phyloP scores from a whole-genome alignment of 1,139 yeast genomes.

The Debaryomyces robertsiae region DNA sequence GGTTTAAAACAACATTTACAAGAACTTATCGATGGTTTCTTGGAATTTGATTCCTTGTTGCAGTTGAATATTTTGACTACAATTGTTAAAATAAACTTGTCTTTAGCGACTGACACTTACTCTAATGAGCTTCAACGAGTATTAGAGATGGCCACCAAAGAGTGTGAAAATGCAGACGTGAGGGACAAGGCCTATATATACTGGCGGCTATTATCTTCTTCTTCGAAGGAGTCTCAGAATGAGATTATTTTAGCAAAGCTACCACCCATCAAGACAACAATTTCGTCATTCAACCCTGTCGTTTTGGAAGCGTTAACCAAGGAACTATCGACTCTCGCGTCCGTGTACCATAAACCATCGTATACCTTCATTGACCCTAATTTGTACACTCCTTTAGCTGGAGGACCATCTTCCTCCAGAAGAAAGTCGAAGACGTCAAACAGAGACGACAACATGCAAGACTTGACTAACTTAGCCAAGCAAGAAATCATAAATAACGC shows the following conservation, averaged over 20 bases:
- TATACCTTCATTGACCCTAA: slow-evolving; percentile 58
- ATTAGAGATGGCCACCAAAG: slow-evolving; percentile 75
- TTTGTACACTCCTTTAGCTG: slow-evolving; percentile 33
- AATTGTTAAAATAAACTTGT: slow-evolving; percentile 71
- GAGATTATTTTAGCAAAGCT: slow-evolving; percentile 60
- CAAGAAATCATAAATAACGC: slow-evolving; percentile 69
- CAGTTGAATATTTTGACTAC: slow-evolving; percentile 80
- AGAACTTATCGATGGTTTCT: slow-evolving; percentile 60
- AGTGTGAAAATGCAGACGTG: slow-evolving; percentile 86
- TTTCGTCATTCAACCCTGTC: slow-evolving; percentile 69
- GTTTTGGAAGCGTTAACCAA: slow-evolving; percentile 66
- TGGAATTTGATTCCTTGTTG: slow-evolving; percentile 71
- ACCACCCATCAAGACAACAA: slow-evolving; percentile 73
- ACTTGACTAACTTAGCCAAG: slow-evolving; percentile 74
- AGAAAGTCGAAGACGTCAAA: slow-evolving; percentile 18
- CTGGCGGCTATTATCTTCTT: slow-evolving; percentile 84
- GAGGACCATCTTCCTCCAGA: slow-evolving; percentile 15
- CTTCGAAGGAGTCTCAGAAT: slow-evolving; percentile 46
- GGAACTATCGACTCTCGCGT: slow-evolving; percentile 85
- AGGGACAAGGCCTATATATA: slow-evolving; percentile 93
- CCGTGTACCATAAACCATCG: slow-evolving; percentile 88
- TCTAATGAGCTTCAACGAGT: slow-evolving; percentile 64
- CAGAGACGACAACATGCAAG: slow-evolving; percentile 60
- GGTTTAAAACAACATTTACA: slow-evolving; percentile 45
- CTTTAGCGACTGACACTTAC: slow-evolving; percentile 32